Base-by-base conservation (phyloP, 495 filamentous ascomycete species). In the Xanthoparmelia taractica region DNA sequence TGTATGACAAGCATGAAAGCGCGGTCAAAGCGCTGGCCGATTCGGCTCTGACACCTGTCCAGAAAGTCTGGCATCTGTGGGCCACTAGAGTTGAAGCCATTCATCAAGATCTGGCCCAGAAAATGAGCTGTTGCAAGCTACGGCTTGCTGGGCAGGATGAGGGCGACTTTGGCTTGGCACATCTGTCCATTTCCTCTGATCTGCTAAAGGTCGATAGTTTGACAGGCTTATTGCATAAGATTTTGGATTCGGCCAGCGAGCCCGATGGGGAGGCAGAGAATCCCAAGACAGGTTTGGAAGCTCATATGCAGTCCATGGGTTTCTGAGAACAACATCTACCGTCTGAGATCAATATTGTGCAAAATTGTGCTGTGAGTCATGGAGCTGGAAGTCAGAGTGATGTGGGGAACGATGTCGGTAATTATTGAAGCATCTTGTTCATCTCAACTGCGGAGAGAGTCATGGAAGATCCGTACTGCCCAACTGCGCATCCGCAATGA, bases 201-300 rank as follows among this genome's bases (percentile, higher is more conserved):
- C 15, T 33, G 50, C 18, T 29, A 6, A 54, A n/a, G 8, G 4
- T 15, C 0, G 50, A 54, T 6, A 20, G 15, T 17, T 31, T 54
- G 50, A 54, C 29, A 1, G 50, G 29, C 15, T 8, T 54, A 29
- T 33, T 54, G 50, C 50, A 54, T 34, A 31, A 54, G 29, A 54
- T 54, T 8, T 20, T 54, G 50, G 29, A 54, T 29, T 54, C 50
- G 15, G 50, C 50, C 15, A 54, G 50, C 50, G 50, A 54, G 17
- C 50, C 50, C 0, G 50, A 54, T n/a, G 29, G 33, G 29, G 27
- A 33, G 50, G 8, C 15, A 7, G 50, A 33, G 6, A 12, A 54
- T 17, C 6, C 15, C 15, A 8, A 10, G 1, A 54, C 29, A 17
- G 50, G 50, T 8, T 54, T 54, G 50, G 50, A 54, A 33, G 29